Evolutionary conservation across 2,329 filamentous ascomycete genomes (phyloP).

Genomic region (Trichoderma oligosporum): DNA sequence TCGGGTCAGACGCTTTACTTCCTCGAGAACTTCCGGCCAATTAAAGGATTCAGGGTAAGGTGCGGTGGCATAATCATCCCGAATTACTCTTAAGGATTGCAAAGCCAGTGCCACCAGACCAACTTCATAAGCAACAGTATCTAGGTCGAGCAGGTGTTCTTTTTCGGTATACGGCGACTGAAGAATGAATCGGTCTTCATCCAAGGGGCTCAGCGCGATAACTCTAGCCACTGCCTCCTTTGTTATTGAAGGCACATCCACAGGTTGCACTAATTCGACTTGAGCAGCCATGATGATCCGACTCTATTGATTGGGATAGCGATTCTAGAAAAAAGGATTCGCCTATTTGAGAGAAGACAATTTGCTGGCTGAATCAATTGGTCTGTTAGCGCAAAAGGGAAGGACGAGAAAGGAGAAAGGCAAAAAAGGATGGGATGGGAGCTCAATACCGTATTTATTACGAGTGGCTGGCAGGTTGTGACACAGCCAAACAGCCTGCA

Average conservation of each 20-base stretch:
- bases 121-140: conserved; percentile 60
- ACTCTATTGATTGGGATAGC: neutral
- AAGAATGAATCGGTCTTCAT: conserved; percentile 44
- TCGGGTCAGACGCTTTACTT: conserved; percentile 51
- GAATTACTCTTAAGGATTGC: conserved; percentile 57
- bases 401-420: neutral
- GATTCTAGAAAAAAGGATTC: neutral
- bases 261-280: conserved; percentile 25
- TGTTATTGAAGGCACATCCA: conserved; percentile 25
- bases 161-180: conserved; percentile 72
- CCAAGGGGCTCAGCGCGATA: conserved; percentile 25
- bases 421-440: neutral
- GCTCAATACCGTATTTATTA: conserved; percentile 2
- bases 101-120: conserved; percentile 70
- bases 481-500: neutral
- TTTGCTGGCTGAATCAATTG: neutral
- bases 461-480: neutral
- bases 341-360: neutral
- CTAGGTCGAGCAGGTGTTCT: conserved; percentile 69
- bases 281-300: conserved; percentile 29
- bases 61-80: conserved; percentile 71
- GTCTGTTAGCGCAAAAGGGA: neutral
- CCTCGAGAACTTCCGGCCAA: conserved; percentile 60
- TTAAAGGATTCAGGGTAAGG: conserved; percentile 74
- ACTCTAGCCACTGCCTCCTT: conserved; percentile 29